Evolutionary conservation across 2,329 filamentous ascomycete genomes (phyloP), one percentile per base, ranked within the genome.

Genomic region (Teratosphaeria nubilosa): DNA sequence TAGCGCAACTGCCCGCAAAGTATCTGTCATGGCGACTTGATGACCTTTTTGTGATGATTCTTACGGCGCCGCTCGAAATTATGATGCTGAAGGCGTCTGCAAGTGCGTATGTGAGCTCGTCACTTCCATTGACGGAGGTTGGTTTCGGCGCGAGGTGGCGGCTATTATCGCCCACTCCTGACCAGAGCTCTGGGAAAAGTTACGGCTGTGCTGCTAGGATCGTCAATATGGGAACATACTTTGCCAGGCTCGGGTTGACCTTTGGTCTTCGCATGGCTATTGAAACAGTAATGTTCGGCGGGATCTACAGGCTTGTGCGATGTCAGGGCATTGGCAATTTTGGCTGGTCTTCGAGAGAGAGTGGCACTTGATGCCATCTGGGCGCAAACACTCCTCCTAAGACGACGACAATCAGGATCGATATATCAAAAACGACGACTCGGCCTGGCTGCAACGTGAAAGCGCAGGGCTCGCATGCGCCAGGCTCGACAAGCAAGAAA

Each of bases 61-160:
- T 69, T 9, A 58, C 60, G 25, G 54, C 70, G 5, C 66, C 66
- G 0, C 59, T 69, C 56, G 65, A 69, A 30, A 60, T 32, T 16
- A 24, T 66, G 10, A 61, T 68, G 48, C 56, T 68, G 41, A 62
- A 66, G 7, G 60, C 61, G 1, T 58, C 66, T 5, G 64, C 64
- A 1, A 22, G 41, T 1, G 61, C 58, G 3, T 68, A 62, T 51
- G n/a, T 65, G 24, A 41, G 55, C 14, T 63, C 62, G 3, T 27
- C 59, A 11, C 41, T 63, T 27, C 58, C 58, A 5, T 54, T 59
- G 41, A 53, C 56, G 34, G 51, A 56, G 31, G 58, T 7, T 24
- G 37, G 11, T 16, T 58, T 11, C 20, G 37, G 11, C 13, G 48
- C 7, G 30, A 58, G 3, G 51, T 58, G 2, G 52, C 59, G 54